Conservation (phyloP, 1,284 basidiomycete genomes). For the Pisolithus thermaeus region DNA sequence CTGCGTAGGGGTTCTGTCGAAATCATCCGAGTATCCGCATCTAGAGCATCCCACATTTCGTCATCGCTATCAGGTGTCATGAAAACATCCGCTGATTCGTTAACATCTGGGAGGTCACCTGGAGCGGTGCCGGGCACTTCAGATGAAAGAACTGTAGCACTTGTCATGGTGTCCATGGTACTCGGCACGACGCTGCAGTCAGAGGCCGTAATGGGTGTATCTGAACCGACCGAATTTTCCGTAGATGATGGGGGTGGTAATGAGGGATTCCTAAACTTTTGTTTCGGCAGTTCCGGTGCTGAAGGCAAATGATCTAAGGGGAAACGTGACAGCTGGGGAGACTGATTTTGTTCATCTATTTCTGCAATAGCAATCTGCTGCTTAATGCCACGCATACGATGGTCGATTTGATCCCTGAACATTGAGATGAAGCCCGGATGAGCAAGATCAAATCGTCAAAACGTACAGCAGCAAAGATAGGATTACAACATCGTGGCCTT, state of each 20-base stretch:
- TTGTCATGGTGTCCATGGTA: background rate
- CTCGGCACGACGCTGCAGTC: background rate
- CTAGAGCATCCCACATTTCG: conserved; percentile 25
- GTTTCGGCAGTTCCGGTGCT: too few species aligned
- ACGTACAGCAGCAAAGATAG: conserved; percentile 22
- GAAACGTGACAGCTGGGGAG: background rate
- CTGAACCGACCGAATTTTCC: background rate
- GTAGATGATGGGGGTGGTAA: background rate
- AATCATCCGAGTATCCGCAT: conserved; percentile 16
- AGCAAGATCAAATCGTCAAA: background rate
- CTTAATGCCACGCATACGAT: conserved; percentile 20
- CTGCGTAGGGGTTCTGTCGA: conserved; percentile 12
- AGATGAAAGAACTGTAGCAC: conserved; percentile 3
- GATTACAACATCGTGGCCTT: conserved; percentile 15
- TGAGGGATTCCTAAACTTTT: background rate
- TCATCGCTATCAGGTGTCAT: conserved; percentile 26
- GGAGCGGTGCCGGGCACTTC: conserved; percentile 11
- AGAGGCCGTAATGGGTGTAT: background rate
- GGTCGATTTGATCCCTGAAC: conserved; percentile 17
- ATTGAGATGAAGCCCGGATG: background rate
- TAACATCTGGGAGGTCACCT: conserved; percentile 10
- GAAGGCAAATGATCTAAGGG: too few species aligned
- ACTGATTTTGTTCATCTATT: background rate
- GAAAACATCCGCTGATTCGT: conserved; percentile 15
- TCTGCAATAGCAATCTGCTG: conserved; percentile 12